Evolutionary conservation across 331 rosid species (phyloP), one percentile per base, ranked within the genome.

Genomic region (Acacia pycnantha): DNA sequence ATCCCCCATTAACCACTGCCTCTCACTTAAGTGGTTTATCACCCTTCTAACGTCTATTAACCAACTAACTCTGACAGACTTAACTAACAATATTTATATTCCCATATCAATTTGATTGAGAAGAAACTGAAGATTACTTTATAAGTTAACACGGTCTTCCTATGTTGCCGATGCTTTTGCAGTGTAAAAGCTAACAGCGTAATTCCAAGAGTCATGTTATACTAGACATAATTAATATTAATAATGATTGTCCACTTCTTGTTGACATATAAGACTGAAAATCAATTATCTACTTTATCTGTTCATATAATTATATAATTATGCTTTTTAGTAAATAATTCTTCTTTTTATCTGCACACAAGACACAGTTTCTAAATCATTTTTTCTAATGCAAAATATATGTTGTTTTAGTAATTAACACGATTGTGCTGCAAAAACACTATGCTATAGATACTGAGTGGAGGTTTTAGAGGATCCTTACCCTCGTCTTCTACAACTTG

Each of bases 401-500:
- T 69, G 66, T 35, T 48, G 35, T 64, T 76, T 31, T 70, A 19
- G 70, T 70, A 70, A 70, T 70, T 35, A 59, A 61, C 50, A 73
- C 54, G 2, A 73, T 56, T 46, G 31, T 77, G 64, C 51, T 77
- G 77, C 61, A 44, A 65, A 78, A 75, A 47, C 5, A 2, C 40
- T 27, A 29, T 73, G 14, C 21, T 37, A 74, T n/a, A 73, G 58
- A 73, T 67, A 37, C 35, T 76, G 64, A 53, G 54, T 73, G 69
- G 47, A 86, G 67, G 48, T 59, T 77, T 74, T 33, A 33, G 81
- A 87, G 80, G 81, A 80, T 64, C 70, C 86, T 81, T 87, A 95
- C 99, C 94, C 87, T 91, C 99, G 82, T 95, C 97, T 74, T 81
- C 96, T 79, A 91, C 84, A 74, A 87, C 89, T 88, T 93, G 91